phyloP scores from a whole-genome alignment of 495 filamentous ascomycete genomes.

The Lepidopterella palustris region DNA sequence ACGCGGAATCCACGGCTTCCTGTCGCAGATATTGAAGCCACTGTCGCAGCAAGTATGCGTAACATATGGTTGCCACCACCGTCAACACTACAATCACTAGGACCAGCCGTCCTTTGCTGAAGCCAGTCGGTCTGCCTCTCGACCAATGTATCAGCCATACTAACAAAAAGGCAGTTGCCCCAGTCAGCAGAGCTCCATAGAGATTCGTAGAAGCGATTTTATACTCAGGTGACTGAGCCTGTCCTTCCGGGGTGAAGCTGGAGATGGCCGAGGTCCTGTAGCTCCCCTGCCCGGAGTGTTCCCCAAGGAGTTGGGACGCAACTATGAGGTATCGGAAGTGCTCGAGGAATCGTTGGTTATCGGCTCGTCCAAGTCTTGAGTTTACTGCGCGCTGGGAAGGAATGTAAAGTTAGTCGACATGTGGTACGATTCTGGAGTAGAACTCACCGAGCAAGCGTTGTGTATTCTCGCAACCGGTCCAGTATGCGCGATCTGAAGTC shows the following conservation, averaged over 20 bases:
- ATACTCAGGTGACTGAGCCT: slow-evolving; percentile 24
- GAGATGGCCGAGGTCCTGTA: slow-evolving; percentile 12
- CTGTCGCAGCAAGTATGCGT: slow-evolving; percentile 70
- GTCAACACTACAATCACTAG: slow-evolving; percentile 53
- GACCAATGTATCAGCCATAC: slow-evolving; percentile 71
- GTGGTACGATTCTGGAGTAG: background rate
- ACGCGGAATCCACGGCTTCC: slow-evolving; percentile 68
- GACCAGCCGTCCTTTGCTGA: slow-evolving; percentile 50
- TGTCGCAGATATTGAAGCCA: slow-evolving; percentile 78
- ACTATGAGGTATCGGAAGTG: slow-evolving; percentile 94
- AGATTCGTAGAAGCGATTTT: slow-evolving; percentile 33
- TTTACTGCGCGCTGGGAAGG: slow-evolving; percentile 51
- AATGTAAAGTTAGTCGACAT: slow-evolving; percentile 20
- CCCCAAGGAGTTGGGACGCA: slow-evolving; percentile 82
- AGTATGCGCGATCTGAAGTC: slow-evolving; percentile 48
- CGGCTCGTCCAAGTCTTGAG: slow-evolving; percentile 68
- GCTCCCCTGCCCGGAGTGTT: slow-evolving; percentile 47
- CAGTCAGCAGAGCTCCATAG: slow-evolving; percentile 48
- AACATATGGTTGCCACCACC: slow-evolving; percentile 51
- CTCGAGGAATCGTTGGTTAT: slow-evolving; percentile 85
- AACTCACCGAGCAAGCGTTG: slow-evolving; percentile 53
- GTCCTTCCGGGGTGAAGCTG: slow-evolving; percentile 29
- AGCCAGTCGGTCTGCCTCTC: slow-evolving; percentile 40
- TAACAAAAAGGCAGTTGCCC: slow-evolving; percentile 56
- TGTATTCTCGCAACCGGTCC: slow-evolving; percentile 49